Evolutionary conservation across 1,284 basidiomycete genomes (phyloP), one percentile per base, ranked within the genome.

Genomic region (Trichosporon faecale): DNA sequence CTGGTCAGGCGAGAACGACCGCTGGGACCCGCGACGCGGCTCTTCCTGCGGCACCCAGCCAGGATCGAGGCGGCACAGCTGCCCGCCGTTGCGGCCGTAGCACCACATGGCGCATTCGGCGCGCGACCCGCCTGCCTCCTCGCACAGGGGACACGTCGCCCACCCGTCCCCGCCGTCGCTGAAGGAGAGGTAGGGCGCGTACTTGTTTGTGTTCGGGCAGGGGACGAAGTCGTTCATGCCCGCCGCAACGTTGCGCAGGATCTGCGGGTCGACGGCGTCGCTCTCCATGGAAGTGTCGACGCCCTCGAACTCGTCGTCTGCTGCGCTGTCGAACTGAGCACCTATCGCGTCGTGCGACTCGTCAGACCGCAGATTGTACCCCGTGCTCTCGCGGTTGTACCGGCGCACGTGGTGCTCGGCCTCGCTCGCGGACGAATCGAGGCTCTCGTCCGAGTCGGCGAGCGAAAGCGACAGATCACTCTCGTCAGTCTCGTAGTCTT

Each of bases 61-160:
- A 1, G 57, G 57, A 29, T 21, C 11, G 8, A 61, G 29, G 8
- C 57, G 57, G 31, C 57, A 61, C 16, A 61, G 29, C 6, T n/a
- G 12, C 27, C 18, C 16, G 16, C 7, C 35, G 16, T 49, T 55
- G 7, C 68, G 64, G 3, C 70, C 70, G 8, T 63, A 40, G 37
- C 70, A 71, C 70, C 70, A 71, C 61, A 66, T 64, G 14, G 70
- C 67, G 5, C 46, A 33, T 8, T 49, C 65, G 6, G 65, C 67
- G 1, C 60, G 57, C 9, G 66, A 60, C 2, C 65, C 67, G 12
- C 67, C 60, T 0, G 67, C 67, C 7, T 40, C 31, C 12, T 55
- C 8, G 21, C 70, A 71, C 1, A 14, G 14, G 0, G 49, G n/a
- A 52, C 69, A 70, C 35, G 21, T 27, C 49, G 27, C 35, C 14